These are phyloP conservation scores for Geum urbanum DNA, from an alignment of 306 rosid genomes.

Conservation along the genomic window DNA sequence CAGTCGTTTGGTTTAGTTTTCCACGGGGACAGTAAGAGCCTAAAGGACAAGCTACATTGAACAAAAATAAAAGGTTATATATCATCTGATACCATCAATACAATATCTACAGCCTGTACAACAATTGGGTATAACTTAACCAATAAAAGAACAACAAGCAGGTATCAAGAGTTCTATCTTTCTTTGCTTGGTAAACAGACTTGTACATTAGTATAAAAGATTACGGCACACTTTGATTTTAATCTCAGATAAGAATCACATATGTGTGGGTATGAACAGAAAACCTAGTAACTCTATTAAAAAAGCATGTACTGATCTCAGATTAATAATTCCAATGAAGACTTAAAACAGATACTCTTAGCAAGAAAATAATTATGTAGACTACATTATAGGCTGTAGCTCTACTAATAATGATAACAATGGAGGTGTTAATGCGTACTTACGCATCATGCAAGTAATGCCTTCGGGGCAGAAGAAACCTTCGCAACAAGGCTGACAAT, in stretches of 20 bases:
- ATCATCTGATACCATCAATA: not conserved
- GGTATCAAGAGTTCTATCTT: not conserved
- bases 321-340: not conserved
- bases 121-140: not conserved
- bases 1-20: conserved; percentile 45
- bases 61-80: conserved; percentile 14
- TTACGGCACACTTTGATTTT: not conserved
- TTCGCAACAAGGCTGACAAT: conserved; percentile 72
- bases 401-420: not conserved
- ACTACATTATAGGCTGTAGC: not conserved
- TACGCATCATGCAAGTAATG: conserved; percentile 84
- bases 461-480: conserved; percentile 85
- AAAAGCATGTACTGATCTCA: not conserved
- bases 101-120: not conserved
- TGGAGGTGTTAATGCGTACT: conserved; percentile 35
- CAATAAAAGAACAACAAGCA: not conserved
- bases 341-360: not conserved
- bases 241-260: not conserved
- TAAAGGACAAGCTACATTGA: conserved; percentile 77
- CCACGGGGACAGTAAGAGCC: conserved; percentile 79
- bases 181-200: not conserved
- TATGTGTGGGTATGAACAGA: not conserved
- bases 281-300: not conserved
- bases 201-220: not conserved
- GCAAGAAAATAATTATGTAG: not conserved